These are phyloP conservation scores for Colletotrichum lini DNA, from an alignment of 2,329 filamentous ascomycete species.

Conservation along the genomic window DNA sequence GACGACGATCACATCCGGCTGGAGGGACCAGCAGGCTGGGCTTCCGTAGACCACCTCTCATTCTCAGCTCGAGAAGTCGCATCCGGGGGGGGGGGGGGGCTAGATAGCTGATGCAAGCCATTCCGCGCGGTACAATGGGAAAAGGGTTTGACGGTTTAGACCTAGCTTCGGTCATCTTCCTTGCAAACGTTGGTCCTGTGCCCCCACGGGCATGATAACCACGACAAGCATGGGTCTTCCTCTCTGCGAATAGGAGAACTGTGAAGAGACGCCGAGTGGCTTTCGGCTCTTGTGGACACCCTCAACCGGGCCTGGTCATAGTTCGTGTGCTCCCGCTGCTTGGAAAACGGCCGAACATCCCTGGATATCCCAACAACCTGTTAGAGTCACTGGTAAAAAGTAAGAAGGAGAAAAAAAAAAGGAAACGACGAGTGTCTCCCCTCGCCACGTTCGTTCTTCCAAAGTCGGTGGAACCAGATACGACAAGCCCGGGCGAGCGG, in stretches of 20 bases:
- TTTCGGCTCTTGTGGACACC: no score
- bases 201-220: not conserved
- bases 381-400: not conserved
- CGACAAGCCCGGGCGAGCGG: slow-evolving; percentile 14
- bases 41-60: not conserved
- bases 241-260: no score
- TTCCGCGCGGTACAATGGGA: not conserved
- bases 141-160: not conserved
- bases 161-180: not conserved
- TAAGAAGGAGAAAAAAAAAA: no score
- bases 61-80: not conserved
- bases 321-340: no score
- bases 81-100: not conserved
- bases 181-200: not conserved
- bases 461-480: not conserved
- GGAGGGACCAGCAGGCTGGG: not conserved
- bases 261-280: not conserved
- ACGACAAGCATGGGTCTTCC: no score
- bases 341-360: no score
- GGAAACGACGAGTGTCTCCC: no score
- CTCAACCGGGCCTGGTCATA: no score
- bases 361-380: no score
- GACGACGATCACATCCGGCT: not conserved
- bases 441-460: not conserved
- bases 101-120: not conserved